Evolutionary conservation across 305 asterid species (phyloP).

Genomic region (Solanum aculeatissimum): DNA sequence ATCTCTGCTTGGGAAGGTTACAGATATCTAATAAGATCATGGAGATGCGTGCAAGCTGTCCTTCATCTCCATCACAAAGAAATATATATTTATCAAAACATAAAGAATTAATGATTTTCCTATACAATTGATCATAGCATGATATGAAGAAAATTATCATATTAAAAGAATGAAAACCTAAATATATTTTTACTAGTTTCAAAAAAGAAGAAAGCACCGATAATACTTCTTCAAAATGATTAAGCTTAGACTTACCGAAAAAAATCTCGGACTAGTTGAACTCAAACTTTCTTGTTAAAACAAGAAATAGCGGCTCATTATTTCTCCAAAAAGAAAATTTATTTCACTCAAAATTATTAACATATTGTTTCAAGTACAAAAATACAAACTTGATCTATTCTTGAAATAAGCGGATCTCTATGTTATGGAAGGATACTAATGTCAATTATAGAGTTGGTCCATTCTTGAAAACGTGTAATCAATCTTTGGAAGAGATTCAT

Average conservation of each 20-base stretch:
- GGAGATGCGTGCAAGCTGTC: not conserved
- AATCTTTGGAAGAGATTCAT: not conserved
- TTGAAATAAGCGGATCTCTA: not conserved
- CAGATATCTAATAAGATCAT: not conserved
- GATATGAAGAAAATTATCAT: not conserved
- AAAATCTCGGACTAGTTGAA: not conserved
- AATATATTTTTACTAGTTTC: not conserved
- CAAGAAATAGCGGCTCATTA: not conserved
- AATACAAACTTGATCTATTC: not conserved
- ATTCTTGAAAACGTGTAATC: not conserved
- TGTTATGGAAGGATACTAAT: not conserved
- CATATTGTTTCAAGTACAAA: not conserved
- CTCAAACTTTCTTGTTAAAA: not conserved
- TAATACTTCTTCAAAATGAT: not conserved
- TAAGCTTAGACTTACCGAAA: not conserved
- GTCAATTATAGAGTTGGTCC: not conserved
- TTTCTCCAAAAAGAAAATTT: not conserved
- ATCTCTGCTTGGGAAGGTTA: not conserved
- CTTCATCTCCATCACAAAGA: not conserved
- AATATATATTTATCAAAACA: not conserved
- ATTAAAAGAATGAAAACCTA: not conserved
- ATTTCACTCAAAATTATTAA: not conserved
- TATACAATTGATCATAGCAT: not conserved
- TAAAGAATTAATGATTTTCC: not conserved
- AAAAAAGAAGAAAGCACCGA: not conserved